Conservation (phyloP, 1,284 basidiomycete species). For the Sanguinoderma infundibulare region DNA sequence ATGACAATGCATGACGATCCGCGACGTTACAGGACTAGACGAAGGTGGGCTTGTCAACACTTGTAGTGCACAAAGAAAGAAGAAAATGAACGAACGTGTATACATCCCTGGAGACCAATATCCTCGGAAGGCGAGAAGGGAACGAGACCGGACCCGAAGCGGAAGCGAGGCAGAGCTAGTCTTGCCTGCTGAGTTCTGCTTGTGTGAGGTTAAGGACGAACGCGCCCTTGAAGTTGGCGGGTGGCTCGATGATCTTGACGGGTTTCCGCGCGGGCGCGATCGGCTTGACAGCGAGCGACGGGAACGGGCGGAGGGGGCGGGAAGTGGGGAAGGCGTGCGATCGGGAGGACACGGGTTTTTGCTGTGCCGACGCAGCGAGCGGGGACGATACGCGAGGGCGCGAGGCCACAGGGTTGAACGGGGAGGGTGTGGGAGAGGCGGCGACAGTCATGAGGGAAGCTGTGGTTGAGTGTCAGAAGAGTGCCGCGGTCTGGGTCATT, state of each 20-base stretch:
- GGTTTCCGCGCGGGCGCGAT: conserved; percentile 42
- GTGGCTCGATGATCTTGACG: conserved; percentile 77
- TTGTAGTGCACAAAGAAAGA: background rate
- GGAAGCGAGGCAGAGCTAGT: conserved; percentile 40
- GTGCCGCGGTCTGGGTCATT: background rate
- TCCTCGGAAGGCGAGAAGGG: conserved; percentile 1
- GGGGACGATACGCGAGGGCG: conserved; percentile 58
- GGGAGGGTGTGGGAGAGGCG: conserved; percentile 30
- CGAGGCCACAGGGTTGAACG: conserved; percentile 28
- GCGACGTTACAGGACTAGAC: conserved; percentile 11
- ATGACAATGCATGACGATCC: conserved; percentile 12
- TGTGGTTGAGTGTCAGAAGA: background rate
- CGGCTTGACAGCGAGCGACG: conserved; percentile 52
- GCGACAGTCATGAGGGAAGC: conserved; percentile 35
- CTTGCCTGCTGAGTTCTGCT: conserved; percentile 76
- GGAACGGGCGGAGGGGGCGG: conserved; percentile 75
- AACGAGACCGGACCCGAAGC: background rate
- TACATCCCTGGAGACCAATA: conserved; percentile 18
- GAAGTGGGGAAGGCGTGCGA: conserved; percentile 60
- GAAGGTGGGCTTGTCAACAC: background rate
- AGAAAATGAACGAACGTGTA: conserved; percentile 12
- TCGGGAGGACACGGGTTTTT: conserved; percentile 30
- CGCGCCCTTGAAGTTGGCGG: conserved; percentile 67
- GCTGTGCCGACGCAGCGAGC: conserved; percentile 48
- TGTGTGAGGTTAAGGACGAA: conserved; percentile 81